Base-by-base conservation (phyloP, 768 basidiomycete species). In the Calocybe gangraenosa region DNA sequence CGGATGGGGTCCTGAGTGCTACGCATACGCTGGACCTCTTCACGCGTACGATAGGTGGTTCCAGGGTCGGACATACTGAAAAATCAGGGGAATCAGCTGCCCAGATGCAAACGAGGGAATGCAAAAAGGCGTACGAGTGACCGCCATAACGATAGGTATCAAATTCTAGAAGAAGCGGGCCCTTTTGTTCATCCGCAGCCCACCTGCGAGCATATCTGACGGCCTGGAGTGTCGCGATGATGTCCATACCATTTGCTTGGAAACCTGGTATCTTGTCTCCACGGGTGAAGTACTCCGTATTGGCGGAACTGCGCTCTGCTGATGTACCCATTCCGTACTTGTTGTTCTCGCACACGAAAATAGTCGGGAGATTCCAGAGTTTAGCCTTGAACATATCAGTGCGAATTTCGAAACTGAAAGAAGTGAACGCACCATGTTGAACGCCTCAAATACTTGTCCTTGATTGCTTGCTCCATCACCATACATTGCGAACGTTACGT, bases 301-400 rank as follows among this genome's bases (percentile, higher is more conserved):
- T 96, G 57, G 83, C 80, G 15, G 92, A 95, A 54, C 84, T 87
- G 53, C 95, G 85, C 62, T 92, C 90, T 11, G 94, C 92, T 2
- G 94, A 89, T 2, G 95, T 98, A 52, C 94, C 95, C 94, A 99
- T 97, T 58, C 95, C 93, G 64, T 97, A 97, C 69, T 94, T 89
- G 83, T 98, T 97, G 76, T 99, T 98, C 68, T 99, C 94, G 63
- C 94, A 99, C 14, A 95, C 84, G 63, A 98, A 99, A 46, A 97
- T 78, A 55, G 82, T 82, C 0, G 95, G 95, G n/a, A 96, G 80
- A 66, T 94, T 78, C 94, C 94, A 97, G 2, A 94, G 78, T 63
- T 94, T 94, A 40, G 92, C 92, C 90, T 92, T 7, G 35, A 35
- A 19, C 39, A 25, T 19, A 38, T 37, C 2, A 51, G 39, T 37